Percentiles rank a stretch among this genome's conserved stretches.
phyloP scores from a whole-genome alignment of 768 basidiomycete genomes.

The Nidularia sp. region DNA sequence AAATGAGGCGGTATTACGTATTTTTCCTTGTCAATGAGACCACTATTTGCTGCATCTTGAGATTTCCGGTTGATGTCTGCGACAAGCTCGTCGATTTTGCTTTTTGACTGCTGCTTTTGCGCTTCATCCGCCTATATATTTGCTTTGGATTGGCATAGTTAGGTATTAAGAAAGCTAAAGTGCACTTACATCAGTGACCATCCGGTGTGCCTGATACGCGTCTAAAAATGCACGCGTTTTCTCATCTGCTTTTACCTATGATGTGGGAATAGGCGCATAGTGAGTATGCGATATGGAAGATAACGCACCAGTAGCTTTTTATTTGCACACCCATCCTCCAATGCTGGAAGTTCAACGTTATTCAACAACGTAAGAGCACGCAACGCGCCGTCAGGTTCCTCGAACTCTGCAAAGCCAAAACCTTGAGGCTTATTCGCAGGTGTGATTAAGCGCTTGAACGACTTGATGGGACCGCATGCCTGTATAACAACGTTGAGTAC shows the following conservation, averaged over 20 bases:
- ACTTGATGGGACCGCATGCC: constrained; percentile 88
- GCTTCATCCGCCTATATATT: constrained; percentile 64
- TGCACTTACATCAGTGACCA: constrained; percentile 72
- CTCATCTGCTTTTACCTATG: constrained; percentile 91
- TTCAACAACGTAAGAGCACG: constrained; percentile 55
- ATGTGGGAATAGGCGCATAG: constrained; percentile 40
- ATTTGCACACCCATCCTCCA: constrained; percentile 48
- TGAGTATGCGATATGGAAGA: constrained; percentile 28
- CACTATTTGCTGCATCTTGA: constrained; percentile 70
- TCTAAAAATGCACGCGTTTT: constrained; percentile 89
- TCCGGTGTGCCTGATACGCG: constrained; percentile 75
- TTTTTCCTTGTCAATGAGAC: constrained; percentile 79
- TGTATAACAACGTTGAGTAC: constrained; percentile 20
- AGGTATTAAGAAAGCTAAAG: background rate
- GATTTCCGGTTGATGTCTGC: constrained; percentile 69
- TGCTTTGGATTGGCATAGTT: constrained; percentile 3
- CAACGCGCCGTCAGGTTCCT: constrained; percentile 88
- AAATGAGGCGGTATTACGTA: constrained; percentile 94
- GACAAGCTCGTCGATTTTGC: constrained; percentile 60
- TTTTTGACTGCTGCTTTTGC: constrained; percentile 55
- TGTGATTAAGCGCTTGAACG: constrained; percentile 90
- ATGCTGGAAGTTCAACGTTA: constrained; percentile 47
- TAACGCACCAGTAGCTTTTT: constrained; percentile 61
- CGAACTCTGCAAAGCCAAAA: constrained; percentile 95
- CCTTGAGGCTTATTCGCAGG: constrained; percentile 93